Conservation (phyloP, 371 early-diverging fungal genomes). For the Mucor circinelloides region DNA sequence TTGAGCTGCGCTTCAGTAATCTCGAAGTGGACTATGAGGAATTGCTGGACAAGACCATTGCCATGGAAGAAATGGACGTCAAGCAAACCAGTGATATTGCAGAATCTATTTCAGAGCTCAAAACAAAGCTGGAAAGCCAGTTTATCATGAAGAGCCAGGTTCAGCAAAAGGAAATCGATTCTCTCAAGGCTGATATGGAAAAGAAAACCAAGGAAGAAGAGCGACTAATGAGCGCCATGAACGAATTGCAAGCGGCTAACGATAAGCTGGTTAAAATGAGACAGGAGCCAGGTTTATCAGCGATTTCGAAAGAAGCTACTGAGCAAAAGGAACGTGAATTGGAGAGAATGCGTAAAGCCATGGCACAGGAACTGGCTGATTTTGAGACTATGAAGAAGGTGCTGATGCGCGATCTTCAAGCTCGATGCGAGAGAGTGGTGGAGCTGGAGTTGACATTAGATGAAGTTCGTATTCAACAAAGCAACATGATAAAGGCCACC, state of each 20-base stretch:
- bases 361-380: conserved; percentile 92
- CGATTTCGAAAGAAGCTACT: conserved; percentile 24
- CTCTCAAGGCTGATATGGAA: conserved; percentile 65
- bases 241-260: conserved; percentile 63
- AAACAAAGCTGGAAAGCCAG: conserved; percentile 83
- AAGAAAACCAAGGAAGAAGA: conserved; percentile 77
- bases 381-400: conserved; percentile 97
- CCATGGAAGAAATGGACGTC: conserved; percentile 77
- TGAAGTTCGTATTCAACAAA: conserved; percentile 88
- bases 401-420: conserved; percentile 94
- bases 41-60: conserved; percentile 89
- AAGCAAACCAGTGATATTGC: conserved; percentile 62
- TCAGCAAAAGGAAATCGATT: conserved; percentile 82
- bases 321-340: conserved; percentile 80
- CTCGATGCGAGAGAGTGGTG: conserved; percentile 93
- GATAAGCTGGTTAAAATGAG: conserved; percentile 62
- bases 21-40: conserved; percentile 92
- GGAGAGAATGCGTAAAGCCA: conserved; percentile 85
- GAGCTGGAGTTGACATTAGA: conserved; percentile 94
- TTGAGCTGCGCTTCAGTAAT: conserved; percentile 71
- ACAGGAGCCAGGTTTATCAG: conserved; percentile 29
- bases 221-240: conserved; percentile 55
- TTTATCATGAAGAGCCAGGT: conserved; percentile 76
- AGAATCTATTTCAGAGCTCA: conserved; percentile 77
- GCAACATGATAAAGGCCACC: conserved; percentile 76